Evolutionary conservation across 352 stramenopile genomes (phyloP), one percentile per base, ranked within the genome.

Genomic region (Globisporangium alternatum): DNA sequence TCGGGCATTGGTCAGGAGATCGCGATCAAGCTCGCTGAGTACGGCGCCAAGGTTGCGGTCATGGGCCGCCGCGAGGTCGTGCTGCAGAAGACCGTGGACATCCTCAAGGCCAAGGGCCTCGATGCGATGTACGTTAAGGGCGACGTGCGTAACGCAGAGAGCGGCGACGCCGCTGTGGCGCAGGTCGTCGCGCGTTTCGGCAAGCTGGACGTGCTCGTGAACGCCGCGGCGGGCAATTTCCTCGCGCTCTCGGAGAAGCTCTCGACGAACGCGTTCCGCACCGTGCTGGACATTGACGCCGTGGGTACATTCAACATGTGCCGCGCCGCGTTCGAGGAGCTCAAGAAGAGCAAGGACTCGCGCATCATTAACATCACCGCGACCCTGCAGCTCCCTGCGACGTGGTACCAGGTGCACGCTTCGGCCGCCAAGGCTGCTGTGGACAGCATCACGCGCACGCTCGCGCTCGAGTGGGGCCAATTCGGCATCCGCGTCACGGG

Each of bases 241-340:
- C 66, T 98, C 48, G 76, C 81, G 53, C 66, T 88, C 35, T 91
- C 91, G 5, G 85, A 96, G 51, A 83, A 90, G 59, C 69, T 98
- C 37, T 93, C 76, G 44, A 95, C 91, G 3, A 98, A 98, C 72
- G 96, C 89, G 56, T 98, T 98, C 76, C 90, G 89, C 58, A 99
- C 97, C 8, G 96, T 99, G 5, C 90, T 99, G 80, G 95, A 98
- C 64, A 99, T 98, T 66, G 97, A 99, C 77, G 75, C 93, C 15
- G 79, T 98, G 33, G 97, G 96, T 30, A 97, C 94, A 21, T 99
- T 98, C 76, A 98, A 99, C 74, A 98, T 99, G 92, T 93, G 76
- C 55, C 77, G 85, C 63, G 84, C 93, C 6, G 81, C 91, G 0
- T 98, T 98, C 64, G 70, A 85, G 7, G 74, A 76, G 21, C 78